Evolutionary conservation across 2,329 filamentous ascomycete species (phyloP), one percentile per base, ranked within the genome.

Genomic region (Fusarium pilosicola): DNA sequence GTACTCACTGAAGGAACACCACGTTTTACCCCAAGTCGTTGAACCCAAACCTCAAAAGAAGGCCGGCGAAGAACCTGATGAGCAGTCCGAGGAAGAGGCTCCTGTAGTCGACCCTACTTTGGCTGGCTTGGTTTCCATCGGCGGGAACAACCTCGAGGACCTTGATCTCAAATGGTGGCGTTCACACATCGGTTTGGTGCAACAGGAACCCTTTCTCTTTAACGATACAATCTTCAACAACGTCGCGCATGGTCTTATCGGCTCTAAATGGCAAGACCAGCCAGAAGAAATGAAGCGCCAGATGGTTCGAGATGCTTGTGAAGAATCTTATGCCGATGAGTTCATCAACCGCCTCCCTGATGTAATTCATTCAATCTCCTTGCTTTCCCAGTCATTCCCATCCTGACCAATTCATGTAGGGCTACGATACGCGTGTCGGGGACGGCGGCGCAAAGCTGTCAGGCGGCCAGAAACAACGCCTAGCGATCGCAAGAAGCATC

Each of bases 361-460:
- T 32, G 77, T 79, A 65, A 57, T 76, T 56, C 5, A 14, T 2
- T 6, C 13, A 7, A 6, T 11, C 5, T 0, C 13, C 28, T 88
- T 8, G 1, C 3, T 6, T 1, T n/a, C 1, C 0, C 8, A 5
- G 10, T 1, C 10, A 30, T 17, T 9, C 15, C 3, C 2, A 28
- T 24, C 28, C 49, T 73, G 24, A 71, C 22, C 6, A 8, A 12
- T 4, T 2, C 1, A 0, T 38, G 1, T 3, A 88, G 55, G 86
- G 86, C 0, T 85, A 85, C 18, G 85, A 87, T 1, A 83, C 83
- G 26, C 83, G 83, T 41, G 86, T 86, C 4, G 81, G 83, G 0
- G 89, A 90, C 20, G 88, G 90, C 54, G 90, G 90, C 17, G 89
- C 89, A 0, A 82, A 85, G 7, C 83, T 89, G 14, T 87, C 85